phyloP scores from a whole-genome alignment of 2,329 filamentous ascomycete genomes.

The Phoma sp. region DNA sequence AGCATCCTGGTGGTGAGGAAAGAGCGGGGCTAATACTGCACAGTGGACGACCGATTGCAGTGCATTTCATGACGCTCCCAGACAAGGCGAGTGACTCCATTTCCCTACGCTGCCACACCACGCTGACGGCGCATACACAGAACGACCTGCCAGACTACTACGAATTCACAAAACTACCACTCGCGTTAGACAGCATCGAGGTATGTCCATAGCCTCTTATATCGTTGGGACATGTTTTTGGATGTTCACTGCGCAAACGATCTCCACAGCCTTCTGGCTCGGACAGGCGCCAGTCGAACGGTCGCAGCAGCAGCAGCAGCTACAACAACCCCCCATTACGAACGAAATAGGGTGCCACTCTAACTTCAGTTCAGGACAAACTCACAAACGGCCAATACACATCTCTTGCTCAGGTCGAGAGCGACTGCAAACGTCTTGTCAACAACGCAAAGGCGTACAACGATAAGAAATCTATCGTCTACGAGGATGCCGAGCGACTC shows the following conservation, averaged over 20 bases:
- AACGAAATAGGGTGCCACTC: background rate
- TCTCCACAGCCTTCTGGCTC: background rate
- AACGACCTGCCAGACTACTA: conserved; percentile 77
- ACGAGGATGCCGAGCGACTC: conserved; percentile 84
- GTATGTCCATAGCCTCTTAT: conserved; percentile 40
- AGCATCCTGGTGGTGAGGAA: background rate
- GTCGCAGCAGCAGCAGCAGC: background rate
- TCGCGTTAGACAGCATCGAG: conserved; percentile 80
- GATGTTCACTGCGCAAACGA: background rate
- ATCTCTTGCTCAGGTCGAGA: conserved; percentile 76
- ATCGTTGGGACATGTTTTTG: background rate
- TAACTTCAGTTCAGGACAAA: conserved; percentile 58
- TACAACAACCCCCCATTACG: background rate
- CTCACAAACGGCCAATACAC: conserved; percentile 72
- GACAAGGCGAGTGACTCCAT: conserved; percentile 54
- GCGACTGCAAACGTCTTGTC: conserved; percentile 87
- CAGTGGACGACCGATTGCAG: conserved; percentile 73
- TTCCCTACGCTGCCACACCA: conserved; percentile 4
- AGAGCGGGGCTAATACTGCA: conserved; percentile 30
- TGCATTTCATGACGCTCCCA: conserved; percentile 75
- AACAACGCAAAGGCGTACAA: conserved; percentile 87
- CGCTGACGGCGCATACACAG: conserved; percentile 43
- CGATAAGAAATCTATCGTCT: conserved; percentile 72
- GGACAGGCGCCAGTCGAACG: background rate
- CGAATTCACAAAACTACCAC: conserved; percentile 74